Evolutionary conservation across 495 filamentous ascomycete species (phyloP).

Genomic region (Neurospora sublineolata): DNA sequence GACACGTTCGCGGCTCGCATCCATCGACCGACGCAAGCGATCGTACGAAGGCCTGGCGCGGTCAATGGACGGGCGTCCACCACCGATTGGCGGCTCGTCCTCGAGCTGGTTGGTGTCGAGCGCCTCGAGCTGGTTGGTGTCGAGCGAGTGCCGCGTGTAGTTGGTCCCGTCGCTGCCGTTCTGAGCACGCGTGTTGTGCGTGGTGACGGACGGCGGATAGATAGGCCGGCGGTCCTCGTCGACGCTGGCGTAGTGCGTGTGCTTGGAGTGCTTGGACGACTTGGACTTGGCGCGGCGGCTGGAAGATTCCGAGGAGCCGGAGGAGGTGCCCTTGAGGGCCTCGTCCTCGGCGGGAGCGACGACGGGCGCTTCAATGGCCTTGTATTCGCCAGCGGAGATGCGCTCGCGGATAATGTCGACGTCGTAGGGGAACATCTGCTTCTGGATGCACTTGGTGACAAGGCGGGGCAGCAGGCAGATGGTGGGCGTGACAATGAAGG

Average conservation of each 20-base stretch:
- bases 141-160: conserved; percentile 56
- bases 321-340: conserved; percentile 24
- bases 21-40: conserved; percentile 62
- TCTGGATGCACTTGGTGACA: conserved; percentile 73
- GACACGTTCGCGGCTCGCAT: conserved; percentile 35
- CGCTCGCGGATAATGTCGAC: conserved; percentile 96
- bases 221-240: conserved; percentile 81
- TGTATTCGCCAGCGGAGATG: conserved; percentile 43
- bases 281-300: neutral
- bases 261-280: conserved; percentile 46
- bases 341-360: conserved; percentile 7
- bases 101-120: conserved; percentile 21
- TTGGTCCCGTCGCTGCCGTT: conserved; percentile 92
- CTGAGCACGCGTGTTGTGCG: conserved; percentile 73
- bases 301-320: conserved; percentile 31
- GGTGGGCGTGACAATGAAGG: conserved; percentile 59
- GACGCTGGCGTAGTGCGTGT: conserved; percentile 45
- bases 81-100: conserved; percentile 15
- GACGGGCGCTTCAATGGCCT: conserved; percentile 14
- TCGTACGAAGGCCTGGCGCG: conserved; percentile 68
- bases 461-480: conserved; percentile 80
- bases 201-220: conserved; percentile 78
- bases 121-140: conserved; percentile 22
- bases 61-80: conserved; percentile 46
- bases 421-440: conserved; percentile 83